Percentiles rank a stretch among this genome's conserved stretches.
phyloP scores from a whole-genome alignment of 2,329 filamentous ascomycete species.

The Colletotrichum sp. region DNA sequence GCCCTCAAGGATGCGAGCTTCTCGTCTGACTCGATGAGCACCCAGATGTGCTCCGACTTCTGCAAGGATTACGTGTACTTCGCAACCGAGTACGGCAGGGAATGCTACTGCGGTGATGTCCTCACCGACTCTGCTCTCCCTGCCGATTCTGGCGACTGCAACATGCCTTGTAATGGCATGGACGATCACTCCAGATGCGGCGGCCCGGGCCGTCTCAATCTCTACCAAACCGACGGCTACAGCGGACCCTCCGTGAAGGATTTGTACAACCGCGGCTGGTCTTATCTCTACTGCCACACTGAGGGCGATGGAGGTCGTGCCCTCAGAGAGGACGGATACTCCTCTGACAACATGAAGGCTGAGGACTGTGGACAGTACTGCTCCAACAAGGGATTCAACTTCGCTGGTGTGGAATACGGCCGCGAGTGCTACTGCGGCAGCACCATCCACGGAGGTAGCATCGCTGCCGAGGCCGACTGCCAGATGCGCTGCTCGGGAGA shows the following conservation, averaged over 20 bases:
- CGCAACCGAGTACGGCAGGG: conserved; percentile 41
- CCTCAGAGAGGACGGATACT: conserved; percentile 31
- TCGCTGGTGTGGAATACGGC: conserved; percentile 50
- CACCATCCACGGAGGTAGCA: conserved; percentile 28
- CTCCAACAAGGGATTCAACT: conserved; percentile 40
- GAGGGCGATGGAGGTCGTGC: conserved; percentile 25
- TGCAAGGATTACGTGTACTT: conserved; percentile 43
- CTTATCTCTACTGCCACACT: neutral
- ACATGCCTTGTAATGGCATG: conserved; percentile 38
- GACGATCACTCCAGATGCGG: conserved; percentile 37
- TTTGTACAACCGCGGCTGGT: neutral
- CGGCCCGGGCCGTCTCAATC: conserved; percentile 35
- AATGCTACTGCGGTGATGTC: conserved; percentile 40
- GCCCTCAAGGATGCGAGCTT: conserved; percentile 31
- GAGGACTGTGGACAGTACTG: conserved; percentile 43
- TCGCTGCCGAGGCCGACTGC: conserved; percentile 35
- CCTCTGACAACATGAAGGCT: conserved; percentile 38
- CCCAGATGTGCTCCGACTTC: conserved; percentile 33
- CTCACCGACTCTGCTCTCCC: conserved; percentile 30
- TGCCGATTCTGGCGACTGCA: conserved; percentile 33
- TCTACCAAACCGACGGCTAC: conserved; percentile 30
- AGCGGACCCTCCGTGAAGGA: conserved; percentile 7
- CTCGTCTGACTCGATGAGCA: conserved; percentile 33
- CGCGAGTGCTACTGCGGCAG: conserved; percentile 48
- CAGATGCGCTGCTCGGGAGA: conserved; percentile 44